phyloP scores from a whole-genome alignment of 495 filamentous ascomycete genomes.

The Darksidea phi region DNA sequence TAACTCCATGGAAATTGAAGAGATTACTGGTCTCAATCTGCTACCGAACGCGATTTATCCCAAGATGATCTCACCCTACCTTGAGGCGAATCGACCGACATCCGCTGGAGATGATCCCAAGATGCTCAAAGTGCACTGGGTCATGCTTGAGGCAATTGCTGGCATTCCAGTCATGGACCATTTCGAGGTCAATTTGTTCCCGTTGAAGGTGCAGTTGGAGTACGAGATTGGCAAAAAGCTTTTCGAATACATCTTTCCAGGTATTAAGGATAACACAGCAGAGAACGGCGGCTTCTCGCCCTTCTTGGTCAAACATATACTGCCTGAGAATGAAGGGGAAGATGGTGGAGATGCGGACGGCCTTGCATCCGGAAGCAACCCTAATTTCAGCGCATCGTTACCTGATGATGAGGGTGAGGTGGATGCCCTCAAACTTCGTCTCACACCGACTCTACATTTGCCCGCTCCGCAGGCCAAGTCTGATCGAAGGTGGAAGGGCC shows the following conservation, averaged over 20 bases:
- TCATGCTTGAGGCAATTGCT: slow-evolving; percentile 96
- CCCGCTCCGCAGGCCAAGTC: slow-evolving; percentile 45
- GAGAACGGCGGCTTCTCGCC: slow-evolving; percentile 69
- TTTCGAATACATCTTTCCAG: slow-evolving; percentile 97
- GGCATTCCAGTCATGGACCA: slow-evolving; percentile 96
- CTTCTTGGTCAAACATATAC: slow-evolving; percentile 77
- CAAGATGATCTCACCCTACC: slow-evolving; percentile 87
- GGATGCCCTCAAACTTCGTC: slow-evolving; percentile 70
- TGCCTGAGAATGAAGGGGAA: slow-evolving; percentile 61
- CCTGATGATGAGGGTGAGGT: slow-evolving; percentile 49
- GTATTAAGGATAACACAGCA: slow-evolving; percentile 58
- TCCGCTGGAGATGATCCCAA: slow-evolving; percentile 56
- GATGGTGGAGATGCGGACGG: slow-evolving; percentile 47
- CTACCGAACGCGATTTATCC: slow-evolving; percentile 90
- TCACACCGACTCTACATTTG: slow-evolving; percentile 73
- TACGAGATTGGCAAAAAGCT: slow-evolving; percentile 88
- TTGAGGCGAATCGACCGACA: slow-evolving; percentile 58
- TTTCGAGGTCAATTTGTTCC: slow-evolving; percentile 92
- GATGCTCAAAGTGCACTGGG: slow-evolving; percentile 92
- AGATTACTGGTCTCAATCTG: slow-evolving; percentile 81
- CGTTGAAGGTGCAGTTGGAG: slow-evolving; percentile 91
- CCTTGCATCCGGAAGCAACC: slow-evolving; percentile 14
- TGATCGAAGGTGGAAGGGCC: slow-evolving; percentile 1
- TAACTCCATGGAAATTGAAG: slow-evolving; percentile 83
- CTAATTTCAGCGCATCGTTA: slow-evolving; percentile 4